Conservation (phyloP, 345 rosid genomes). For the Draba incana region DNA sequence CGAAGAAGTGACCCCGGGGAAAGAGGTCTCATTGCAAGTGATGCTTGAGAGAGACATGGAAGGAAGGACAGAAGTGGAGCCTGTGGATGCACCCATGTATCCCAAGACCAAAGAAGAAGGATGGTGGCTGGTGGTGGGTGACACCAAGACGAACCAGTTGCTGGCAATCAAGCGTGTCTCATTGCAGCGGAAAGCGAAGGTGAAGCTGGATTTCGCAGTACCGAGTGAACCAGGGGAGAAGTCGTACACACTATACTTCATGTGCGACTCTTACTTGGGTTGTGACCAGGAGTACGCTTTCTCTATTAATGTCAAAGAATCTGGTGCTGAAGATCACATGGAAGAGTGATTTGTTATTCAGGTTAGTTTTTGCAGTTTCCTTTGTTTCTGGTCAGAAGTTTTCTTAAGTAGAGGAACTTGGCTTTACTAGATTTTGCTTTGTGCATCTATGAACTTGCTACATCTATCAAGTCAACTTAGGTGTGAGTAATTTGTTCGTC, state of each 20-base stretch:
- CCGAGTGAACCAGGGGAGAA: slow-evolving; percentile 71
- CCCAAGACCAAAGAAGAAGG: slow-evolving; percentile 94
- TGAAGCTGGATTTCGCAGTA: slow-evolving; percentile 77
- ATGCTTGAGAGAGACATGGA: slow-evolving; percentile 76
- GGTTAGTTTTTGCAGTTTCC: slow-evolving; percentile 1
- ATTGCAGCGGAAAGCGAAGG: slow-evolving; percentile 73
- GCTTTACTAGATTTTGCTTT: slow-evolving; percentile 3
- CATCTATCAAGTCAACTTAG: neutral
- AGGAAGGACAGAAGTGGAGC: slow-evolving; percentile 79
- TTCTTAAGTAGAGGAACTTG: neutral
- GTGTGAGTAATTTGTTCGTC: neutral
- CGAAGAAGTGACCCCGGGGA: slow-evolving; percentile 61
- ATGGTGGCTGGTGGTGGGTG: slow-evolving; percentile 97
- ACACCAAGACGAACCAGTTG: slow-evolving; percentile 73
- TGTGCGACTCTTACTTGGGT: slow-evolving; percentile 89
- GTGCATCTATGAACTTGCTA: neutral
- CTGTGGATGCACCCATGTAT: slow-evolving; percentile 70
- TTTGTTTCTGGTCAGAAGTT: neutral
- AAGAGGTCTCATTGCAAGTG: slow-evolving; percentile 66
- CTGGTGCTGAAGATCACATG: slow-evolving; percentile 44
- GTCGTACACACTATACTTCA: slow-evolving; percentile 68
- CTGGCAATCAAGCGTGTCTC: slow-evolving; percentile 91
- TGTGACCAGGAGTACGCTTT: slow-evolving; percentile 88
- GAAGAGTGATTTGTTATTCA: slow-evolving; percentile 32
- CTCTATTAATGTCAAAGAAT: slow-evolving; percentile 57